Evolutionary conservation across 306 rosid species (phyloP).

Genomic region (Abrus pulchellus): DNA sequence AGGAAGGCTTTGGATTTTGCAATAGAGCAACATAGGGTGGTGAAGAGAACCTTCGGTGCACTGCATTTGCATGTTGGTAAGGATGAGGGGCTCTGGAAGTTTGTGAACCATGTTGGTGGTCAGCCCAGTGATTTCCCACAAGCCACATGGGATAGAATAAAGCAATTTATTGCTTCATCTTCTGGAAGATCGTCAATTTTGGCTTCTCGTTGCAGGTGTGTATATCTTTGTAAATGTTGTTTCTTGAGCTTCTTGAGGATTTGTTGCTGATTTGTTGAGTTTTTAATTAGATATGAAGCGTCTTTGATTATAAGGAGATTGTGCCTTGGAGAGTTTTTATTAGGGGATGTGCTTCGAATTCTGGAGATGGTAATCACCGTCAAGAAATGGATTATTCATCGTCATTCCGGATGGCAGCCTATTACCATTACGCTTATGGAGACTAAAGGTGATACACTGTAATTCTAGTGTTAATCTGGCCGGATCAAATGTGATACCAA

Average conservation of each 20-base stretch:
- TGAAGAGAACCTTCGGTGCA: conserved; percentile 60
- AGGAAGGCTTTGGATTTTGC: conserved; percentile 76
- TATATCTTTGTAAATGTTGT: background rate
- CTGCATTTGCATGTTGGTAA: conserved; percentile 68
- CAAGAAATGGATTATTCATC: conserved; percentile 81
- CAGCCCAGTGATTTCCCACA: conserved; percentile 55
- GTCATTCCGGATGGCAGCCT: conserved; percentile 86
- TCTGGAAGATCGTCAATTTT: conserved; percentile 65
- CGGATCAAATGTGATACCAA: conserved; percentile 38
- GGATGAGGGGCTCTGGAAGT: conserved; percentile 69
- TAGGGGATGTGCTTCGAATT: conserved; percentile 76
- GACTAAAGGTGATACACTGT: conserved; percentile 47
- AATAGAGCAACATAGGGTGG: conserved; percentile 62
- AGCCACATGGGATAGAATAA: conserved; percentile 63
- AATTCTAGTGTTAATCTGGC: conserved; percentile 46
- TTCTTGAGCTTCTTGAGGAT: conserved; percentile 32
- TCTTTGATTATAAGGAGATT: conserved; percentile 59
- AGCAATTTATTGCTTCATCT: conserved; percentile 65
- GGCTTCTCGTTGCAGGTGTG: conserved; percentile 79
- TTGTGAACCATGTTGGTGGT: conserved; percentile 70
- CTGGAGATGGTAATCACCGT: conserved; percentile 62
- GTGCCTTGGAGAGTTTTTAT: conserved; percentile 66
- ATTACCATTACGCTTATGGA: conserved; percentile 59
- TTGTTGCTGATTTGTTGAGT: background rate
- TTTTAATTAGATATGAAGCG: conserved; percentile 79